Evolutionary conservation across 2,329 filamentous ascomycete genomes (phyloP).

Genomic region (Cladorrhinum sp.): DNA sequence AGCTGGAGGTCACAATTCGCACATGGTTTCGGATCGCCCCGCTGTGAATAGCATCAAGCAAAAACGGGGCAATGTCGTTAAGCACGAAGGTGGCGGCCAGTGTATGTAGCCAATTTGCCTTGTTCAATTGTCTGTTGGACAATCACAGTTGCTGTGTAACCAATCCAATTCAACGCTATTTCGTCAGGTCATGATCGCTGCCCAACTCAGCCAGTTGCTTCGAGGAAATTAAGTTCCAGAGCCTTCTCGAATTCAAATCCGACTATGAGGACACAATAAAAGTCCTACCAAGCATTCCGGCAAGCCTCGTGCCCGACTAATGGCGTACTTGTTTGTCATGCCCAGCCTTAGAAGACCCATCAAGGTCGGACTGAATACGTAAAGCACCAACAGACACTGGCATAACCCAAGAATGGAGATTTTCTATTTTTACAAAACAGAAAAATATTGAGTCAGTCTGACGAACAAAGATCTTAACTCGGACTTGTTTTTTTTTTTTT

Average conservation of each 20-base stretch:
- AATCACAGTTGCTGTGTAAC: background rate
- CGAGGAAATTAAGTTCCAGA: background rate
- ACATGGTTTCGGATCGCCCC: background rate
- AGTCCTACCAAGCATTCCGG: background rate
- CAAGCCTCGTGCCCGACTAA: background rate
- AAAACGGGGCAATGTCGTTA: background rate
- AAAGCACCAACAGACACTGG: conserved; percentile 3
- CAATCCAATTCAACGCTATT: background rate
- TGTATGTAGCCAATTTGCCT: background rate
- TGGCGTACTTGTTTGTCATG: conserved; percentile 18
- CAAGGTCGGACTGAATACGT: conserved; percentile 14
- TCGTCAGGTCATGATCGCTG: background rate
- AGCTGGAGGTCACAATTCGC: background rate
- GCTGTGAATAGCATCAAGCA: background rate
- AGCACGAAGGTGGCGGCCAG: background rate
- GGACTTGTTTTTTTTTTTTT: background rate
- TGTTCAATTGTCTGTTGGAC: background rate
- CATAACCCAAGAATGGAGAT: background rate
- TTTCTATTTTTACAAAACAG: conserved; percentile 6
- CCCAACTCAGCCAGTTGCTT: background rate
- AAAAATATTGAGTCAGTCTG: background rate
- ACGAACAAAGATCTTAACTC: background rate
- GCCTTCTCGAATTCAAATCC: background rate
- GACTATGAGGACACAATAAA: background rate
- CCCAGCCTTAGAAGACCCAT: conserved; percentile 21